phyloP scores from a whole-genome alignment of 179 eudicot species.

The Vitellaria paradoxa region DNA sequence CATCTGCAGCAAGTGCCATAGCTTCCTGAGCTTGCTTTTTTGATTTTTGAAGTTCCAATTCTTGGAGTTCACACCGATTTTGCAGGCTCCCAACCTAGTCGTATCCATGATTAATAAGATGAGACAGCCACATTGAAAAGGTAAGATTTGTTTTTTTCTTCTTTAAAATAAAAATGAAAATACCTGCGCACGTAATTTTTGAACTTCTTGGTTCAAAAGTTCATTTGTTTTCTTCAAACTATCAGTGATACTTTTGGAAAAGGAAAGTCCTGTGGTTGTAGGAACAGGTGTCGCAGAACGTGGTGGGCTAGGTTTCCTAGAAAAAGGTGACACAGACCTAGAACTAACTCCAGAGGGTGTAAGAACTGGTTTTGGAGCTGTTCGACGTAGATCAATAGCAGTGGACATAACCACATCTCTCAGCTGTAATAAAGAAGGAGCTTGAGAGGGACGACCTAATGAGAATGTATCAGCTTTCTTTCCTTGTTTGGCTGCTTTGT shows the following conservation, averaged over 20 bases:
- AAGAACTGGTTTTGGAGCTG: slow-evolving; percentile 66
- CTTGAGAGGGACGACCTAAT: slow-evolving; percentile 57
- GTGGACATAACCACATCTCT: slow-evolving; percentile 63
- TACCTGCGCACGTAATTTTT: slow-evolving; percentile 81
- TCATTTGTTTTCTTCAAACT: slow-evolving; percentile 96
- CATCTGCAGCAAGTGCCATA: slow-evolving; percentile 73
- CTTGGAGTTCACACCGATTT: slow-evolving; percentile 75
- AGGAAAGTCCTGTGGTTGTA: slow-evolving; percentile 83
- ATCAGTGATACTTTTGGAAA: slow-evolving; percentile 74
- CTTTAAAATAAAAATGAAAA: neutral
- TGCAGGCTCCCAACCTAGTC: slow-evolving; percentile 80
- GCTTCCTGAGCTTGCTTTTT: slow-evolving; percentile 84
- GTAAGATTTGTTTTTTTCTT: neutral
- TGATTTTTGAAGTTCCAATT: slow-evolving; percentile 70
- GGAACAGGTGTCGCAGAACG: slow-evolving; percentile 97
- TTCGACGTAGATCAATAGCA: slow-evolving; percentile 51
- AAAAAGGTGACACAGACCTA: slow-evolving; percentile 91
- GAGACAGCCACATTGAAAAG: neutral
- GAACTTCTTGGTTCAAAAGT: slow-evolving; percentile 83
- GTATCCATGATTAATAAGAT: slow-evolving; percentile 12
- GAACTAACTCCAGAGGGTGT: slow-evolving; percentile 59
- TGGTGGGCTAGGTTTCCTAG: slow-evolving; percentile 91
- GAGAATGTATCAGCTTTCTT: slow-evolving; percentile 76
- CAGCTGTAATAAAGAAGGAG: slow-evolving; percentile 63
- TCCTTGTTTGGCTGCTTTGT: slow-evolving; percentile 92